phyloP scores from a whole-genome alignment of 169 alveolate genomes.

The Cryptosporidium sp. region DNA sequence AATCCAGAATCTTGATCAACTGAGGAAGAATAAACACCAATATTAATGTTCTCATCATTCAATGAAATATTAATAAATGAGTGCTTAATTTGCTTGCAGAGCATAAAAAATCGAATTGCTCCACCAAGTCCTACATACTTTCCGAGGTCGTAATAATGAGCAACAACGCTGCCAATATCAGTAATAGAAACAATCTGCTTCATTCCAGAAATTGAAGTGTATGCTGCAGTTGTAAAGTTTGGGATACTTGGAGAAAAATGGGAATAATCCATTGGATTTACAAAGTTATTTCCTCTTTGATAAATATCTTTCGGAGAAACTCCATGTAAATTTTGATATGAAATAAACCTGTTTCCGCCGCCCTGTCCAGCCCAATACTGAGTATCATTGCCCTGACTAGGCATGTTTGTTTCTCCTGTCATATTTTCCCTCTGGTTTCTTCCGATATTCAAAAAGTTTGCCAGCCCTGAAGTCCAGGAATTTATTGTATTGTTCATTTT shows the following conservation, averaged over 20 bases:
- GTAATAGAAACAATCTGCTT: constrained; percentile 51
- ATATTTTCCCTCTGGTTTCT: constrained; percentile 55
- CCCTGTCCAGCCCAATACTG: constrained; percentile 9
- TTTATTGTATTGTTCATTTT: constrained; percentile 47
- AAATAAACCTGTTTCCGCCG: background rate
- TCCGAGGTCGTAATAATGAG: constrained; percentile 65
- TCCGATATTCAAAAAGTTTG: constrained; percentile 65
- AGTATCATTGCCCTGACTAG: background rate
- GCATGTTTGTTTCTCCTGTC: constrained; percentile 11
- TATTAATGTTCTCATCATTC: constrained; percentile 37
- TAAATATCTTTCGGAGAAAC: constrained; percentile 17
- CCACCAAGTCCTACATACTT: constrained; percentile 70
- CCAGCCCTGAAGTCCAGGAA: constrained; percentile 61
- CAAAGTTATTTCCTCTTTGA: constrained; percentile 10
- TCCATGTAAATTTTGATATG: constrained; percentile 36
- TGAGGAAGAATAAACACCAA: constrained; percentile 22
- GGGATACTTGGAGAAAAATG: constrained; percentile 51
- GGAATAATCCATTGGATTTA: constrained; percentile 51
- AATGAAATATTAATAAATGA: constrained; percentile 50
- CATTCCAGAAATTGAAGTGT: constrained; percentile 58
- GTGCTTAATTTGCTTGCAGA: constrained; percentile 68
- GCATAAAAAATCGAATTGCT: constrained; percentile 58
- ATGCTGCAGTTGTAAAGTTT: constrained; percentile 66
- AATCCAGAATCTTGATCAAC: constrained; percentile 5
- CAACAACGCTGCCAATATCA: constrained; percentile 64